phyloP scores from a whole-genome alignment of 805 yeast genomes.

The Kazachstania bromeliacearum region DNA sequence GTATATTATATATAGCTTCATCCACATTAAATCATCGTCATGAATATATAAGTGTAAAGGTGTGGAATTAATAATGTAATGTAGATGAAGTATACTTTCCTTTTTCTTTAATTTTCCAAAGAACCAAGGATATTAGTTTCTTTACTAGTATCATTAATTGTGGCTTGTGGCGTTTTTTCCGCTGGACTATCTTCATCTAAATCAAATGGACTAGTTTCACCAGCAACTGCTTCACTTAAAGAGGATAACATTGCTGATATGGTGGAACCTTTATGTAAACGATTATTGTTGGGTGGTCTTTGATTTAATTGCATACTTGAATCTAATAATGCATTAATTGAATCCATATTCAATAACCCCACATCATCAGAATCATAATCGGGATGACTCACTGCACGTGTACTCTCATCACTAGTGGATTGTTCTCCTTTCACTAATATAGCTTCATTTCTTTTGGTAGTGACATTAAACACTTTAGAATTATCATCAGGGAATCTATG shows the following conservation, averaged over 20 bases:
- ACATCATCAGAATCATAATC: slow-evolving; percentile 9
- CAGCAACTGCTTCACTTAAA: slow-evolving; percentile 32
- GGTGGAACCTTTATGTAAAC: slow-evolving; percentile 48
- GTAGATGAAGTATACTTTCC: too few species aligned
- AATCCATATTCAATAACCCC: slow-evolving; percentile 9
- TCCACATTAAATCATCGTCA: too few species aligned
- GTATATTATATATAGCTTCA: too few species aligned
- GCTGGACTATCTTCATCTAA: slow-evolving; percentile 10
- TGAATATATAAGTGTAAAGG: too few species aligned
- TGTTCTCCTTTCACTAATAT: slow-evolving; percentile 12
- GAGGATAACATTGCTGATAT: slow-evolving; percentile 54
- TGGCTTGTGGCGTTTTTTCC: slow-evolving; percentile 1
- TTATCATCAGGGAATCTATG: slow-evolving; percentile 39
- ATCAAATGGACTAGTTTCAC: slow-evolving; percentile 18
- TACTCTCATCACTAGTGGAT: slow-evolving; percentile 5
- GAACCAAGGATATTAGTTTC: too few species aligned
- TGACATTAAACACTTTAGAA: slow-evolving; percentile 28
- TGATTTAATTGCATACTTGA: slow-evolving; percentile 25
- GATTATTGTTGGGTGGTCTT: slow-evolving; percentile 28
- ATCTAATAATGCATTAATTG: slow-evolving; percentile 12
- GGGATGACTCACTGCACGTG: slow-evolving; percentile 19
- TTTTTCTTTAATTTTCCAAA: too few species aligned
- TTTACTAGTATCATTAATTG: neutral
- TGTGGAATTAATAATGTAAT: too few species aligned
- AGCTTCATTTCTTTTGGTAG: slow-evolving; percentile 17